Evolutionary conservation across 768 basidiomycete species (phyloP).

Genomic region (Termitomyces sp.): DNA sequence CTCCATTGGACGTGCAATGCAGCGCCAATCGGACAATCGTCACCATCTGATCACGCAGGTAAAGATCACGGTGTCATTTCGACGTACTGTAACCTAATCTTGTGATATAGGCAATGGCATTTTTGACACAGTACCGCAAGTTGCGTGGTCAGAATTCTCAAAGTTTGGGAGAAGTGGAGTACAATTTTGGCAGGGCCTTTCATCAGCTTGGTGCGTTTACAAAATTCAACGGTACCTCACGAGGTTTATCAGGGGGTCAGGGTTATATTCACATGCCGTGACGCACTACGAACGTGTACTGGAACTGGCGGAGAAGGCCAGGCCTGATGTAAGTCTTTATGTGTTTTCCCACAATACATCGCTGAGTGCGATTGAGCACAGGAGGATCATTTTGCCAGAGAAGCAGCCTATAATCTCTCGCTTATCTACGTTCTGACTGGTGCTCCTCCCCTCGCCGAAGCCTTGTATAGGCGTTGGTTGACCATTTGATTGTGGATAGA

Average conservation of each 20-base stretch:
- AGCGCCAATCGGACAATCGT: constrained; percentile 90
- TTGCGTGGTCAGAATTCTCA: constrained; percentile 39
- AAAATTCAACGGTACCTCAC: not conserved
- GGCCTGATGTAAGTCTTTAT: constrained; percentile 23
- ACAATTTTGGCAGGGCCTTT: constrained; percentile 88
- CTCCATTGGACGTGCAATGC: constrained; percentile 87
- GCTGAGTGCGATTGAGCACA: constrained; percentile 6
- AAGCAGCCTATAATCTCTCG: constrained; percentile 87
- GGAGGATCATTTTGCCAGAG: constrained; percentile 55
- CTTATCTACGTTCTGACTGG: constrained; percentile 79
- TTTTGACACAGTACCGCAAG: constrained; percentile 76
- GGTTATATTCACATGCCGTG: constrained; percentile 75
- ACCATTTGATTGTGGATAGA: constrained; percentile 43
- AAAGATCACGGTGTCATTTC: not conserved
- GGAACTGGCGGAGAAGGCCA: constrained; percentile 45
- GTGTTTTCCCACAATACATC: not conserved
- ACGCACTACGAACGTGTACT: constrained; percentile 81
- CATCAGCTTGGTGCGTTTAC: constrained; percentile 76
- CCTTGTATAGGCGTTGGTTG: constrained; percentile 76
- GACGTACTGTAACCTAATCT: not conserved
- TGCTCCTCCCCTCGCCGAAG: constrained; percentile 63
- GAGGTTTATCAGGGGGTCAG: constrained; percentile 30
- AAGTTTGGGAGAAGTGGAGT: constrained; percentile 75
- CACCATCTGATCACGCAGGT: constrained; percentile 82
- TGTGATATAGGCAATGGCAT: constrained; percentile 68